These are phyloP conservation scores for Monilinia vaccinii-corymbosi DNA, from an alignment of 2,329 filamentous ascomycete species.

Conservation along the genomic window DNA sequence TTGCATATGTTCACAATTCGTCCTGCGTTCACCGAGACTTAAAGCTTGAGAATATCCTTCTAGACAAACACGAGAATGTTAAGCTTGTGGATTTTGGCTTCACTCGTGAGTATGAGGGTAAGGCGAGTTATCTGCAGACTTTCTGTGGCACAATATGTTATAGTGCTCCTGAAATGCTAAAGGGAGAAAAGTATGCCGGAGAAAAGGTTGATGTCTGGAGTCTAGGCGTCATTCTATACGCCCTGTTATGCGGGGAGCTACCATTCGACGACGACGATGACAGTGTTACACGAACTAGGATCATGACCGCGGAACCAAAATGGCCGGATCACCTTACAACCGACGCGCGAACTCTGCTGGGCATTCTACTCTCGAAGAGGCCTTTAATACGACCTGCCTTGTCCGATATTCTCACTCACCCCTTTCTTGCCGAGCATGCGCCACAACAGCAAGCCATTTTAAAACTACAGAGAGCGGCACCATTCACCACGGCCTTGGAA, in stretches of 20 bases:
- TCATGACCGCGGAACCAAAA: slow-evolving; percentile 75
- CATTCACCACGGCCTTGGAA: slow-evolving; percentile 79
- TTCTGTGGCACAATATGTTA: slow-evolving; percentile 98
- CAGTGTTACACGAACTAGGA: slow-evolving; percentile 72
- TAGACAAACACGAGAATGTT: slow-evolving; percentile 95
- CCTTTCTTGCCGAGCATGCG: slow-evolving; percentile 81
- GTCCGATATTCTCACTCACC: slow-evolving; percentile 76
- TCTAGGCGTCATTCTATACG: slow-evolving; percentile 75
- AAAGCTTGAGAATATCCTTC: slow-evolving; percentile 90
- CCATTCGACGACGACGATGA: slow-evolving; percentile 97
- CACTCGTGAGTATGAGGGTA: slow-evolving; percentile 92
- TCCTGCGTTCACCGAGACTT: slow-evolving; percentile 94
- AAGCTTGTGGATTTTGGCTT: slow-evolving; percentile 98
- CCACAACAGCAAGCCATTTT: slow-evolving; percentile 83
- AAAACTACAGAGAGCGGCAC: slow-evolving; percentile 67
- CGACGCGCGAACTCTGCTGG: slow-evolving; percentile 70
- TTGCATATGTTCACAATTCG: slow-evolving; percentile 89
- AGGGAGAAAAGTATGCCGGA: slow-evolving; percentile 93
- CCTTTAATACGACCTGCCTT: slow-evolving; percentile 74
- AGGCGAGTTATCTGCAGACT: slow-evolving; percentile 88
- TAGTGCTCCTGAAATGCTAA: slow-evolving; percentile 96
- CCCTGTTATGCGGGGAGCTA: slow-evolving; percentile 72
- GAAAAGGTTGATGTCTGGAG: slow-evolving; percentile 98
- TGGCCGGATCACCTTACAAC: slow-evolving; percentile 73
- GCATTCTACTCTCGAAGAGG: slow-evolving; percentile 77